Evolutionary conservation across 208 protist genomes (phyloP).

Genomic region (Zelonia costaricensis): DNA sequence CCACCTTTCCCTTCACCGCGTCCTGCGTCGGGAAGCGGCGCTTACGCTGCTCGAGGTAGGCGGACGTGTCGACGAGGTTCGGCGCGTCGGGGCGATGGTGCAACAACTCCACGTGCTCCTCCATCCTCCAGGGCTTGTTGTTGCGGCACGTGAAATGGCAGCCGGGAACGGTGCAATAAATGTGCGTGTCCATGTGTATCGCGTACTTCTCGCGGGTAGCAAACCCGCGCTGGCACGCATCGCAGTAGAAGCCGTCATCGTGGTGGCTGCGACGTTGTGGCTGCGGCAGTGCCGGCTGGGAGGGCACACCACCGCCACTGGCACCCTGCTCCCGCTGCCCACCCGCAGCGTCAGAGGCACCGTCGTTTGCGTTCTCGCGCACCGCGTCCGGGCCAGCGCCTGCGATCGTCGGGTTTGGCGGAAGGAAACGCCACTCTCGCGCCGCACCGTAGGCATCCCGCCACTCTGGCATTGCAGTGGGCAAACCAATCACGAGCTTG

Average conservation of each 20-base stretch:
- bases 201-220: constrained; percentile 47
- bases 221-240: constrained; percentile 84
- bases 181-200: constrained; percentile 66
- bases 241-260: constrained; percentile 52
- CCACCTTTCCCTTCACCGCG: constrained; percentile 69
- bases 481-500: constrained; percentile 31
- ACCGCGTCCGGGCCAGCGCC: too few species aligned
- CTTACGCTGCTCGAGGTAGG: constrained; percentile 73
- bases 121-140: constrained; percentile 74
- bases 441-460: constrained; percentile 3
- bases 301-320: neutral
- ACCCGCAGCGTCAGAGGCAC: neutral
- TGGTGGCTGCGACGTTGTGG: neutral
- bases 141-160: constrained; percentile 84
- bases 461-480: constrained; percentile 26
- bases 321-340: neutral
- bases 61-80: constrained; percentile 62
- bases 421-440: constrained; percentile 9
- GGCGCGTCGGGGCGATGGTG: constrained; percentile 86
- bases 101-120: constrained; percentile 84
- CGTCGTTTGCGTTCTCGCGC: too few species aligned
- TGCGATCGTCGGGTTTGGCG: constrained; percentile 18
- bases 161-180: constrained; percentile 82
- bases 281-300: too few species aligned
- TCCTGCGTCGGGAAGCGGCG: constrained; percentile 83